These are phyloP conservation scores for Lasiodiplodia citricola DNA, from an alignment of 2,329 filamentous ascomycete species.

Conservation along the genomic window DNA sequence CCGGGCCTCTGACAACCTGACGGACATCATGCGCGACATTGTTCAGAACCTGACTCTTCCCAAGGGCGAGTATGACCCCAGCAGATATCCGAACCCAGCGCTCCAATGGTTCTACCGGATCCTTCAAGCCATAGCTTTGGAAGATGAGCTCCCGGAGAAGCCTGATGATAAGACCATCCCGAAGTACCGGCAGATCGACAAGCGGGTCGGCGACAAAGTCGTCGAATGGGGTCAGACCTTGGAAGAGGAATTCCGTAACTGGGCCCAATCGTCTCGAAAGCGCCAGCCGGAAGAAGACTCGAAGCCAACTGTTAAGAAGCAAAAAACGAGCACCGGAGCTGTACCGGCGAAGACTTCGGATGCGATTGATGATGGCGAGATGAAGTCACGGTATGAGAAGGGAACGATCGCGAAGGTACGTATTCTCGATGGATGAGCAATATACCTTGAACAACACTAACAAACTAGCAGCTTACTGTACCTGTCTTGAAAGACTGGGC, in stretches of 20 bases:
- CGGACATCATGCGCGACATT: slow-evolving; percentile 80
- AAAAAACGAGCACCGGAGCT: slow-evolving; percentile 45
- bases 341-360: slow-evolving; percentile 34
- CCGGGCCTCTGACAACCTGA: slow-evolving; percentile 67
- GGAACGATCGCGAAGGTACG: slow-evolving; percentile 49
- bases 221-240: slow-evolving; percentile 76
- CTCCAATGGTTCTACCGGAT: slow-evolving; percentile 98
- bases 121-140: slow-evolving; percentile 85
- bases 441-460: not conserved
- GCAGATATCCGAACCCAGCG: slow-evolving; percentile 84
- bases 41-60: slow-evolving; percentile 88
- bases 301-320: slow-evolving; percentile 47
- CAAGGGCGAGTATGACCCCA: slow-evolving; percentile 80
- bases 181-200: slow-evolving; percentile 85
- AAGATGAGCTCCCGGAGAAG: slow-evolving; percentile 82
- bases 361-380: slow-evolving; percentile 48
- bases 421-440: not conserved
- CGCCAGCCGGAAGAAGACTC: slow-evolving; percentile 32
- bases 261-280: slow-evolving; percentile 48
- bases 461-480: slow-evolving; percentile 36
- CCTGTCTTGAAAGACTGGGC: slow-evolving; percentile 41
- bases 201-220: slow-evolving; percentile 80
- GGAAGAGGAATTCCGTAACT: slow-evolving; percentile 58
- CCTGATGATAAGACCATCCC: slow-evolving; percentile 81
- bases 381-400: slow-evolving; percentile 51